Evolutionary conservation across 2,329 filamentous ascomycete species (phyloP).

Genomic region (Talaromyces sp.): DNA sequence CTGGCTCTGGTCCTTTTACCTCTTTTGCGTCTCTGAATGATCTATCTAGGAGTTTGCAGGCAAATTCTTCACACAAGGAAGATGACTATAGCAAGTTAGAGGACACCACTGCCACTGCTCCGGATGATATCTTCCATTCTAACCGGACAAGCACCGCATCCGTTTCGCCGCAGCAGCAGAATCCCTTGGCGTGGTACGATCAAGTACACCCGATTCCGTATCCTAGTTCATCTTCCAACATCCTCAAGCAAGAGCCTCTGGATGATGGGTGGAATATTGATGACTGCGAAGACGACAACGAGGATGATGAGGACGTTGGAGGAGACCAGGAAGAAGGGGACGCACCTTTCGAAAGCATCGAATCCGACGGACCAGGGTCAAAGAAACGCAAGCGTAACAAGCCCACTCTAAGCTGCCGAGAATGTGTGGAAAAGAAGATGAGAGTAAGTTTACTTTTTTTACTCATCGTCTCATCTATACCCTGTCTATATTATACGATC

Average conservation of each 20-base stretch:
- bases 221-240: not conserved
- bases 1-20: conserved; percentile 3
- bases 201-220: conserved; percentile 1
- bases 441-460: conserved; percentile 8
- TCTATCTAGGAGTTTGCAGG: not conserved
- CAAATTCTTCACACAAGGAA: not conserved
- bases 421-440: conserved; percentile 16
- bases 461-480: not conserved
- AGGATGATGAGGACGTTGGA: not conserved
- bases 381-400: conserved; percentile 16
- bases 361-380: not conserved
- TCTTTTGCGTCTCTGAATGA: not conserved
- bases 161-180: not conserved
- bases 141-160: not conserved
- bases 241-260: not conserved
- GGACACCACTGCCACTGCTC: not conserved
- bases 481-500: not conserved
- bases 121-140: not conserved
- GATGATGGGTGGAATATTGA: not conserved
- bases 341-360: not conserved
- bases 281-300: not conserved
- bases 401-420: conserved; percentile 13
- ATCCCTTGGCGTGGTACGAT: not conserved
- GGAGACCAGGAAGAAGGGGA: not conserved
- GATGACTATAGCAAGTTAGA: not conserved